These are phyloP conservation scores for Crithidia expoeki DNA, from an alignment of 208 protist genomes.

Conservation along the genomic window DNA sequence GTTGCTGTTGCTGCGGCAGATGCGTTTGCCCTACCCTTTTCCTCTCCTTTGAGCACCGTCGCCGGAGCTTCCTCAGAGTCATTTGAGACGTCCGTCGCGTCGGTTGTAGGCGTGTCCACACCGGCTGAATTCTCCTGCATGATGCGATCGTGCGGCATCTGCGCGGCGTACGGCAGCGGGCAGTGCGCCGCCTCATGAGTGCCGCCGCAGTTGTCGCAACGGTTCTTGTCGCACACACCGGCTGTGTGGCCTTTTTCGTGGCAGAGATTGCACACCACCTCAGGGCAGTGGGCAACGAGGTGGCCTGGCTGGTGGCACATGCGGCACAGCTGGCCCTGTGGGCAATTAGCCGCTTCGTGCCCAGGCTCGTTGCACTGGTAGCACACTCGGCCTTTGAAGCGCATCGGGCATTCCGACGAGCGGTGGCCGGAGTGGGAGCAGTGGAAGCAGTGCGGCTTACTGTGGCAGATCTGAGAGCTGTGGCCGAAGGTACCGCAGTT, in stretches of 20 bases:
- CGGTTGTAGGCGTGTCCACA: constrained; percentile 5
- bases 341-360: constrained; percentile 82
- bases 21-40: neutral
- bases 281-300: constrained; percentile 74
- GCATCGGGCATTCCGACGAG: constrained; percentile 80
- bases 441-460: constrained; percentile 87
- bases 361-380: constrained; percentile 90
- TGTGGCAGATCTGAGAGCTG: constrained; percentile 84
- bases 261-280: constrained; percentile 72
- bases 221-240: constrained; percentile 58
- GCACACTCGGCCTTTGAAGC: constrained; percentile 74
- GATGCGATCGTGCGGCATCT: constrained; percentile 22
- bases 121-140: constrained; percentile 21
- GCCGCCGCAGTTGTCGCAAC: constrained; percentile 53
- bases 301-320: constrained; percentile 86
- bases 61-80: constrained; percentile 5
- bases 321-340: constrained; percentile 71
- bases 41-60: neutral
- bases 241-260: constrained; percentile 82
- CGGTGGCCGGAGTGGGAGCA: constrained; percentile 78
- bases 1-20: neutral
- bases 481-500: constrained; percentile 90
- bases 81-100: constrained; percentile 6
- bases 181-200: constrained; percentile 46
- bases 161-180: constrained; percentile 19